Evolutionary conservation across 1,284 basidiomycete genomes (phyloP), one percentile per base, ranked within the genome.

Genomic region (Xanthoconium separans): DNA sequence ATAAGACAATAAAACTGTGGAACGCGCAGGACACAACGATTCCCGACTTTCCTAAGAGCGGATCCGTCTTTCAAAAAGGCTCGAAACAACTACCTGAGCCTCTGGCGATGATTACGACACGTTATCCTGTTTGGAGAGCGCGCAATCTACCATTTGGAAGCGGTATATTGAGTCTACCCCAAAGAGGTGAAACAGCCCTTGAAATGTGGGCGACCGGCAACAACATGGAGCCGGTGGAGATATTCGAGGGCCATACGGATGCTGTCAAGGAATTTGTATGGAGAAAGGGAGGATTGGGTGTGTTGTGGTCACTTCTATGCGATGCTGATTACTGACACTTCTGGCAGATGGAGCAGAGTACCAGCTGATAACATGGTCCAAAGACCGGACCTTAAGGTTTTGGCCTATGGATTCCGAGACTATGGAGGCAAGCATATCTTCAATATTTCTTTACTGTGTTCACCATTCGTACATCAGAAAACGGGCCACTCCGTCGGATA

Each of bases 241-340:
- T 79, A 4, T 98, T 97, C 61, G 89, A 91, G 58, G 95, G 95
- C 0, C 94, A 97, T 69, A 82, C 84, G 0, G 95, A 97, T 64
- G 91, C 95, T 6, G 96, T 98, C 36, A 98, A 98, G 65, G 96
- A 99, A 73, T 99, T 97, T 65, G 95, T 99, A 2, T 98, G 97
- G 95, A 78, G 97, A 54, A 84, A 82, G 60, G 82, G 83, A 15
- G 78, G 75, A 20, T 64, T 73, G 59, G 81, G 84, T 85, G 34
- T 36, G 76, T 68, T 34, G 8, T 18, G 9, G 22, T 27, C 27
- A 27, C 27, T 6, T 27, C 6, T 36, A 13, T 33, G 29, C 36
- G 15, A 20, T 29, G 13, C 40, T 13, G 20, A 31, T 44, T 27
- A 20, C 15, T 42, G 31, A 29, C 45, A 29, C 16, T 54, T 27